Base-by-base conservation (phyloP, 148 eudicot genomes). In the Camellia lanceoleosa region DNA sequence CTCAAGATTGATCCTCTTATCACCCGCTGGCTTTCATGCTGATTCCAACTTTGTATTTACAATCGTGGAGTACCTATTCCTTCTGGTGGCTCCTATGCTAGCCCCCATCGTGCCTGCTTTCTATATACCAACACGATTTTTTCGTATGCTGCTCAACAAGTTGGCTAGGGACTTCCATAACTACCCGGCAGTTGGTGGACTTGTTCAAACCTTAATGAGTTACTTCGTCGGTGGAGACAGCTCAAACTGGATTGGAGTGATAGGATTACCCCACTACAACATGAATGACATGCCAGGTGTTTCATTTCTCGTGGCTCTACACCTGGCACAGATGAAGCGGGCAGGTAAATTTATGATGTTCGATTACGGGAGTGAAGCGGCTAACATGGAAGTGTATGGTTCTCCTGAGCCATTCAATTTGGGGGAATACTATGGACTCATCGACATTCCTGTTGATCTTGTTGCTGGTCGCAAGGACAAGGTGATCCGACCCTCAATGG, bases 211-310 rank as follows among this genome's bases (percentile, higher is more conserved):
- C 72, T 85, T 96, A 3, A 93, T 96, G 94, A 87, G 99, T 78
- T 96, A 96, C 43, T 81, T 89, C 5, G 97, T 91, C 5, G 99
- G 99, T 43, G 99, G 99, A 67, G 99, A 96, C 76, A 89, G 99
- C 82, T 96, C 99, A 41, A 96, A 96, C 69, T 96, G 99, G 99
- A 83, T 96, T 10, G 99, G 99, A 52, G 99, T 93, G 42, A 38
- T 96, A 0, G 99, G 97, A 15, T 75, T 91, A 66, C 97, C 99
- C 0, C 99, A 96, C 82, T 96, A 93, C 79, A 96, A 96, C 67
- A 96, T 96, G 98, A 92, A 96, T 58, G 97, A 95, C 84, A 95
- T 95, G 99, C 99, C 98, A 0, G 98, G 97, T 55, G 92, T 93
- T 61, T 91, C 98, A 30, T 89, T 93, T 43, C 83, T 80, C 0